Evolutionary conservation across 164 flowering plant genomes (phyloP).

Genomic region (Vitis cinerea): DNA sequence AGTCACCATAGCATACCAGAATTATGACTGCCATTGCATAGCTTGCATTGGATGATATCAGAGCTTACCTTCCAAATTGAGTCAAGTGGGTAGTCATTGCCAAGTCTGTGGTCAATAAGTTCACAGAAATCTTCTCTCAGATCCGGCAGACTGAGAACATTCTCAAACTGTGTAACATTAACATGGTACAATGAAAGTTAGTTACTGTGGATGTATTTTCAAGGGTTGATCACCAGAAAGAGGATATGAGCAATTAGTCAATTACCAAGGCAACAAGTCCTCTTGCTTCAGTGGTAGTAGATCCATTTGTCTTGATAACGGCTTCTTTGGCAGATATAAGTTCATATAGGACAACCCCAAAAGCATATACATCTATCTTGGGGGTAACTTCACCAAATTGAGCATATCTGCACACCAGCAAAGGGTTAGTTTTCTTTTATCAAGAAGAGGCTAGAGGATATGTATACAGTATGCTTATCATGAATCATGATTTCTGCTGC

Average conservation of each 20-base stretch:
- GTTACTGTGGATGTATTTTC: neutral
- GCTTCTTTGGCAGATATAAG: conserved; percentile 86
- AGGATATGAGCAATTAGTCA: neutral
- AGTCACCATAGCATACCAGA: neutral
- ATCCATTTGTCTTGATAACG: conserved; percentile 48
- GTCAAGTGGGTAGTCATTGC: conserved; percentile 65
- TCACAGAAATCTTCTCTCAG: conserved; percentile 45
- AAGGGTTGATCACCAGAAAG: neutral
- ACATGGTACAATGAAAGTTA: neutral
- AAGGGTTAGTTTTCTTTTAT: neutral
- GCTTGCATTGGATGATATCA: neutral
- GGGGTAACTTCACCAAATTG: conserved; percentile 83
- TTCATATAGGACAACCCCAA: conserved; percentile 89
- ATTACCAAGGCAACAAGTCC: conserved; percentile 80
- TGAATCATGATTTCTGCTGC: neutral
- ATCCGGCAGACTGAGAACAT: conserved; percentile 50
- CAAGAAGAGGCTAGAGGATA: too few relatives aligned
- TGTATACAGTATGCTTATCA: too few relatives aligned
- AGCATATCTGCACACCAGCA: conserved; percentile 61
- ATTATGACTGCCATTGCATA: neutral
- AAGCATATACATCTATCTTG: conserved; percentile 91
- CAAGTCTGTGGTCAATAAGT: conserved; percentile 72
- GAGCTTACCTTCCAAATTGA: conserved; percentile 56
- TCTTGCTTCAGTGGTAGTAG: conserved; percentile 47
- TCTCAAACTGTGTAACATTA: conserved; percentile 63